Evolutionary conservation across 2,329 filamentous ascomycete genomes (phyloP), one percentile per base, ranked within the genome.

Genomic region (Monilinia fructigena): DNA sequence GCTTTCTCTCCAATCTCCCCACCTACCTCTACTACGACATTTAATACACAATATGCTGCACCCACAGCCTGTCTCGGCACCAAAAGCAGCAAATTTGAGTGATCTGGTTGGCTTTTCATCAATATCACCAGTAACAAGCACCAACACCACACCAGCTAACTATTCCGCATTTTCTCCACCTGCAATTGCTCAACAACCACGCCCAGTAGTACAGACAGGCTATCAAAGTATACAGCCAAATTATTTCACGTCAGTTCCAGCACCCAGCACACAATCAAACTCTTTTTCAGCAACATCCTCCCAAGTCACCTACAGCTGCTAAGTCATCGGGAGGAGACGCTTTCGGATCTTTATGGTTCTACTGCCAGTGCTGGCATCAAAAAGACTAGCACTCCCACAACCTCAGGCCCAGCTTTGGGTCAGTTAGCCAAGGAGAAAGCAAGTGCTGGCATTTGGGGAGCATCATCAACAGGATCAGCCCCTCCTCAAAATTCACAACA

Each of bases 381-480:
- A 82, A 96, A 95, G 80, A 79, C 84, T 1, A 82, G 79, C 68
- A 84, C 87, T 2, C 82, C 84, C 16, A 82, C 81, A 12, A 81
- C 83, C 64, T 83, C 88, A 67, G 90, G 89, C 0, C 89, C 92
- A 62, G 93, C 93, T 65, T 85, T 99, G 80, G 93, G 93, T 40
- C 93, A 96, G 77, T 86, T 99, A 78, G 94, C 93, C n/a, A 97
- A 97, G 82, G 93, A 97, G 79, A 97, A 98, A 84, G 95, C 93
- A 67, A 93, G 89, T 73, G 93, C 93, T 20, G 93, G 93, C 10
- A 92, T 99, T 70, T 99, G 96, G 93, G 95, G 94, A 23, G 85
- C 91, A 0, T 83, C 89, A 20, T 82, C 87, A 23, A 61, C 71
- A 10, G 48, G 55, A 68, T 14, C 66, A 69, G 48, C 26, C 55